A percentile compares a stretch with the other conserved stretches of the same genome.
phyloP scores from a whole-genome alignment of 371 early-diverging fungal genomes.

The Haplosporangium sp. region DNA sequence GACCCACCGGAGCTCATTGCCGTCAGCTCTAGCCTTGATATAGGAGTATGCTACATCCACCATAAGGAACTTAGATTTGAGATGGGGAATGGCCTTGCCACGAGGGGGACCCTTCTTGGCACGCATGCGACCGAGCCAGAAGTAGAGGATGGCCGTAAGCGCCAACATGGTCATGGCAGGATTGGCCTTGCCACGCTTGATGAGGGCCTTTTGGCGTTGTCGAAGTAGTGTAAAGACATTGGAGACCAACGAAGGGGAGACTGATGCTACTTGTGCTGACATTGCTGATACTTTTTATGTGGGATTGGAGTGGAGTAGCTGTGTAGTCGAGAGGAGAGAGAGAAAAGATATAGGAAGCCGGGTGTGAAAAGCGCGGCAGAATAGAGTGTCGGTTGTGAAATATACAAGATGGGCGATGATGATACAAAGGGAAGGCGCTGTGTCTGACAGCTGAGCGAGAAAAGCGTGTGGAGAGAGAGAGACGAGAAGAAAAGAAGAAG shows the following conservation, averaged over 20 bases:
- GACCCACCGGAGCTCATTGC: conserved; percentile 46
- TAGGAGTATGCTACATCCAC: conserved; percentile 35
- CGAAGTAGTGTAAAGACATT: conserved; percentile 45
- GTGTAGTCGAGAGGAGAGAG: neutral
- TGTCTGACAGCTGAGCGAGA: neutral
- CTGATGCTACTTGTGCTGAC: conserved; percentile 38
- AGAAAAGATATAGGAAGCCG: neutral
- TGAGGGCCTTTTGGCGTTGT: conserved; percentile 39
- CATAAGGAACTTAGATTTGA: conserved; percentile 38
- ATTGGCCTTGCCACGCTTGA: conserved; percentile 53
- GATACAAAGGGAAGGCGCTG: neutral
- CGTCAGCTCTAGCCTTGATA: conserved; percentile 29
- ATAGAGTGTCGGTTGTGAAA: neutral
- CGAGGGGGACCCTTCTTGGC: conserved; percentile 49
- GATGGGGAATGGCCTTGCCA: conserved; percentile 40
- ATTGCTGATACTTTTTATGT: conserved; percentile 11
- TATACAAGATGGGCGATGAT: conserved; percentile 4
- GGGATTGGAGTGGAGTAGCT: neutral
- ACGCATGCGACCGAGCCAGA: conserved; percentile 50
- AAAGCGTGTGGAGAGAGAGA: neutral
- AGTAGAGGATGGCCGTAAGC: conserved; percentile 50
- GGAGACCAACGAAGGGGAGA: conserved; percentile 37
- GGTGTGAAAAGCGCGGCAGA: neutral
- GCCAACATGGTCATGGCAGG: conserved; percentile 54
- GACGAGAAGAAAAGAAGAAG: conserved; percentile 1